Evolutionary conservation across 1,139 yeast genomes (phyloP).

Genomic region (Blastobotrys proliferans): DNA sequence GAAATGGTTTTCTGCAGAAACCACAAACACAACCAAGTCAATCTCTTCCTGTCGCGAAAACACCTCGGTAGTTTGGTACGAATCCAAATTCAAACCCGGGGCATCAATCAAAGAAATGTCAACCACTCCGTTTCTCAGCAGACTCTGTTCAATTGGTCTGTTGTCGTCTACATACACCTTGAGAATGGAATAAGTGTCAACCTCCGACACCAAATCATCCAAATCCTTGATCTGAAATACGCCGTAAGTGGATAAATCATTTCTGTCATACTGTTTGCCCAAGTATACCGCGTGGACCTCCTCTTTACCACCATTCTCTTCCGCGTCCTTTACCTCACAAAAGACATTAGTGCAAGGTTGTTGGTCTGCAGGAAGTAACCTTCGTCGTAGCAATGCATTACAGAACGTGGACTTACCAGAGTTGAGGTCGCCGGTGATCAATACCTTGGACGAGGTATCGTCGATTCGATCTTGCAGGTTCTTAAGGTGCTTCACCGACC

Average conservation of each 20-base stretch:
- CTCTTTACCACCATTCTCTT: slow-evolving; percentile 68
- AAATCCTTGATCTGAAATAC: slow-evolving; percentile 52
- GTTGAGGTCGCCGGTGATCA: slow-evolving; percentile 94
- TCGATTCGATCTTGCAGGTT: slow-evolving; percentile 80
- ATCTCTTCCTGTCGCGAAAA: slow-evolving; percentile 97
- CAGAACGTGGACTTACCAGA: slow-evolving; percentile 97
- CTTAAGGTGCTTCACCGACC: slow-evolving; percentile 60
- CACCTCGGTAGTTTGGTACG: slow-evolving; percentile 90
- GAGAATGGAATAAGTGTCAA: slow-evolving; percentile 66
- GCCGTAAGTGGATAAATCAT: slow-evolving; percentile 64
- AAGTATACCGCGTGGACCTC: slow-evolving; percentile 92
- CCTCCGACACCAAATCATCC: slow-evolving; percentile 66
- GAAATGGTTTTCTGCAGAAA: slow-evolving; percentile 92
- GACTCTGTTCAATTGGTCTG: slow-evolving; percentile 63
- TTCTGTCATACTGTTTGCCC: slow-evolving; percentile 53
- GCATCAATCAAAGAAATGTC: slow-evolving; percentile 94
- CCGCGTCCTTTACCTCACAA: slow-evolving; percentile 87
- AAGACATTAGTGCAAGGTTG: slow-evolving; percentile 97
- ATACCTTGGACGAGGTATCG: slow-evolving; percentile 88
- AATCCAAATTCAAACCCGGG: slow-evolving; percentile 93
- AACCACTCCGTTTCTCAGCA: slow-evolving; percentile 83
- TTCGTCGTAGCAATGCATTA: slow-evolving; percentile 77
- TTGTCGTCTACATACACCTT: slow-evolving; percentile 78
- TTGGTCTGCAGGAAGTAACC: slow-evolving; percentile 88
- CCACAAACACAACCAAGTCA: slow-evolving; percentile 93